Conservation (phyloP, 768 basidiomycete species). For the Boletellus ananas region DNA sequence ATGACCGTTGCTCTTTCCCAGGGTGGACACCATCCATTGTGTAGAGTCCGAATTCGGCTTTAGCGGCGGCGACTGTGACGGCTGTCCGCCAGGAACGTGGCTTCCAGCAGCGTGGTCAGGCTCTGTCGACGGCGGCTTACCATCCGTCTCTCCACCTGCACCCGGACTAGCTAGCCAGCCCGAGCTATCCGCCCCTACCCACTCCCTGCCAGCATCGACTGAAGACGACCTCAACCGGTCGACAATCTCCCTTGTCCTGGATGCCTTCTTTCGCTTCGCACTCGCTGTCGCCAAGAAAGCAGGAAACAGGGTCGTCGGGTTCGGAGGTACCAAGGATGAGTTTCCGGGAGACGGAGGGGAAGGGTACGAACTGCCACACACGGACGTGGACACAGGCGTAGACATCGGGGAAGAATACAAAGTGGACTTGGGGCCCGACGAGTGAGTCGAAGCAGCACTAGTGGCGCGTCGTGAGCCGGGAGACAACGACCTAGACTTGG, state of each 20-base stretch:
- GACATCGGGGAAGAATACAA: slow-evolving; percentile 10
- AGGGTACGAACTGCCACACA: slow-evolving; percentile 7
- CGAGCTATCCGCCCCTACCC: slow-evolving; percentile 4
- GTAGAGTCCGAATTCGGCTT: background rate
- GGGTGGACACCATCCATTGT: slow-evolving; percentile 1
- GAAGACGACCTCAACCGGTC: slow-evolving; percentile 26
- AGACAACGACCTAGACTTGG: slow-evolving; percentile 17
- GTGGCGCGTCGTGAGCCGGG: slow-evolving; percentile 5
- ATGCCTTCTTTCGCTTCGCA: slow-evolving; percentile 23
- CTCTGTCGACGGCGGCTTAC: background rate
- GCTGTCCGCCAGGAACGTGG: background rate
- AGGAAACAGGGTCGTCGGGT: slow-evolving; percentile 19
- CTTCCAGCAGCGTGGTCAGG: slow-evolving; percentile 6
- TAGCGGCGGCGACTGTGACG: slow-evolving; percentile 3
- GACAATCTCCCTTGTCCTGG: slow-evolving; percentile 29
- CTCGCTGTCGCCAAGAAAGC: slow-evolving; percentile 20
- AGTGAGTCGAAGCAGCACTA: slow-evolving; percentile 6
- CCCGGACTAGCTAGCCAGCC: slow-evolving; percentile 15
- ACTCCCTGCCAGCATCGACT: slow-evolving; percentile 19
- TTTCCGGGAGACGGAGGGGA: slow-evolving; percentile 4
- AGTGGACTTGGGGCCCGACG: slow-evolving; percentile 6
- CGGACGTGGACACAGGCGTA: slow-evolving; percentile 5
- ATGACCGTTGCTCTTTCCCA: background rate
- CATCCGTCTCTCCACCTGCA: slow-evolving; percentile 6
- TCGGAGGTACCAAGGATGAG: background rate